phyloP scores from a whole-genome alignment of 1,139 yeast genomes.

The Lodderomyces pseudojiufengensis region DNA sequence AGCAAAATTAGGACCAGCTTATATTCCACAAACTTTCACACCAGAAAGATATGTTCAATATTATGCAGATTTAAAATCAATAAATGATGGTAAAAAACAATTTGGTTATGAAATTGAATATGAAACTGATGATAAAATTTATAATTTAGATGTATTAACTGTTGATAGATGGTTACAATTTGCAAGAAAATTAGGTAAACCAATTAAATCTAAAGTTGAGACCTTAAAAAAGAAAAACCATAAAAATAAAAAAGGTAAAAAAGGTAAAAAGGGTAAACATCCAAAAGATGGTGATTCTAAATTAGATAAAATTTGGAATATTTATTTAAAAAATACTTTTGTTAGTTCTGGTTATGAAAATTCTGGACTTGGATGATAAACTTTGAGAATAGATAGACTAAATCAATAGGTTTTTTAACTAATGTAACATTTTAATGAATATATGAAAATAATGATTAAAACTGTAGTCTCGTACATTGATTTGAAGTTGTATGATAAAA shows the following conservation, averaged over 20 bases:
- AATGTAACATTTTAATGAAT: too few relatives aligned
- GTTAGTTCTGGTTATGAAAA: slow-evolving; percentile 63
- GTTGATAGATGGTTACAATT: slow-evolving; percentile 58
- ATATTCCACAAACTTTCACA: slow-evolving; percentile 62
- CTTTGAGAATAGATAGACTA: too few relatives aligned
- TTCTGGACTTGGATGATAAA: slow-evolving; percentile 31
- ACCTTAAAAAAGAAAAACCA: slow-evolving; percentile 4
- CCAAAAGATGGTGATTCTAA: slow-evolving; percentile 13
- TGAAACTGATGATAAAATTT: slow-evolving; percentile 57
- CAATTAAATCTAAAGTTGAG: slow-evolving; percentile 18
- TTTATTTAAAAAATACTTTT: slow-evolving; percentile 52
- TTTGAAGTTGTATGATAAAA: too few relatives aligned
- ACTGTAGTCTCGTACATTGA: too few relatives aligned
- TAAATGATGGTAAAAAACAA: slow-evolving; percentile 44
- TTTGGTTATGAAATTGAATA: slow-evolving; percentile 67
- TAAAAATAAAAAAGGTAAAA: slow-evolving; percentile 8
- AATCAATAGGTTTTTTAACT: too few relatives aligned
- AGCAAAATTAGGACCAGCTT: slow-evolving; percentile 69
- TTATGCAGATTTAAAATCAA: slow-evolving; percentile 55
- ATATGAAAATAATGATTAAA: too few relatives aligned
- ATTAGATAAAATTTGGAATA: slow-evolving; percentile 38
- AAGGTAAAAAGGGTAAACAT: slow-evolving; percentile 14
- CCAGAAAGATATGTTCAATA: slow-evolving; percentile 74
- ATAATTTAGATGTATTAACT: slow-evolving; percentile 52
- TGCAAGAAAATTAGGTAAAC: slow-evolving; percentile 52